Base-by-base conservation (phyloP, 2,329 filamentous ascomycete species). In the Claviceps monticola region DNA sequence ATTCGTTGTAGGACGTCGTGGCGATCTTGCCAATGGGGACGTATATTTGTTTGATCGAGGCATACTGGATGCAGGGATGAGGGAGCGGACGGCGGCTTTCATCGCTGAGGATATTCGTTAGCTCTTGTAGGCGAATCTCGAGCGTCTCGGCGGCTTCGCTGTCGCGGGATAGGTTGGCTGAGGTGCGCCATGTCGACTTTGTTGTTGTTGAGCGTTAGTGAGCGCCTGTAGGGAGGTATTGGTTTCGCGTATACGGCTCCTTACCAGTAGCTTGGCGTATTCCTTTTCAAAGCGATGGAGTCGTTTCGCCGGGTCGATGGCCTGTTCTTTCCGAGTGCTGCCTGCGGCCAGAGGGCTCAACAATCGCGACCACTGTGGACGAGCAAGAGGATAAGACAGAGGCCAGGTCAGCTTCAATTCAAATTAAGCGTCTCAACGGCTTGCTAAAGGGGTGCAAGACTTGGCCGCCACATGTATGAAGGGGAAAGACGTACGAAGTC, bases 1-100 rank as follows among this genome's bases (percentile, higher is more conserved):
- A 84, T 60, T 94, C 86, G 66, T 95, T 86, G 65, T 88, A 84
- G 36, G 86, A 89, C 0, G 84, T 84, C 2, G 87, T 82, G 2
- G 90, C 89, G 59, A 97, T 89, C 69, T 95, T 89, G 56, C 87
- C 86, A 56, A 97, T 83, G 13, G 87, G 85, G 4, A 88, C 82
- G 66, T 95, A 98, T 49, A 96, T 86, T 65, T 95, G 88, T 59
- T 90, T 88, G 51, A 82, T 80, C 38, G 88, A 82, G 54, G 88
- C 86, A 68, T 91, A 96, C 60, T 84, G 78, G 39, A 97, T 86
- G 70, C 93, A 98, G 4, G 90, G 86, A 67, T 97, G 91, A 6
- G 91, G 91, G 26, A 89, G 78, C 5, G 90, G 88, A 44, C 88
- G 83, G 58, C 89, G 85, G 54, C 86, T 87, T 70, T 97, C 91